A percentile compares a stretch with the other conserved stretches of the same genome.
phyloP scores from a whole-genome alignment of 345 rosid species.

The Syzygium aqueum region DNA sequence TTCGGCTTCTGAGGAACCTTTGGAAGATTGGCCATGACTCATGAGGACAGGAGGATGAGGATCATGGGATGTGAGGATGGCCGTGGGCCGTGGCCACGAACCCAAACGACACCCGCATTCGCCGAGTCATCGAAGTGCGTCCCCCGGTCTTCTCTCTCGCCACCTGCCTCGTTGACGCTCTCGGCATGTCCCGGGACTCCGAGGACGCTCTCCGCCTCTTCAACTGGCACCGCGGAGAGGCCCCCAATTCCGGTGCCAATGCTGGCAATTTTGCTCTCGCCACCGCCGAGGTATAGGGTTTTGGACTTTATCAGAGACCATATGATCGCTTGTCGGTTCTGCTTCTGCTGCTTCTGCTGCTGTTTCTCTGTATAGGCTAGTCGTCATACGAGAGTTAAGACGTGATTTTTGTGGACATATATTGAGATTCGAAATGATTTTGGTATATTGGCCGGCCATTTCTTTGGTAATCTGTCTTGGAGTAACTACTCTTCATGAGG shows the following conservation, averaged over 20 bases:
- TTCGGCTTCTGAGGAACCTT: slow-evolving; percentile 26
- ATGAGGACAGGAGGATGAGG: slow-evolving; percentile 62
- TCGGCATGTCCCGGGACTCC: too few relatives aligned
- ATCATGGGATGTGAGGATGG: slow-evolving; percentile 1
- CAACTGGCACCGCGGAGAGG: slow-evolving; percentile 88
- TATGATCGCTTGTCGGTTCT: background rate
- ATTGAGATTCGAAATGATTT: background rate
- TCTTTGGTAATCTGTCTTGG: too few relatives aligned
- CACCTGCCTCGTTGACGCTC: slow-evolving; percentile 64
- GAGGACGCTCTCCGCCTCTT: slow-evolving; percentile 74
- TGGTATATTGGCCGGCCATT: background rate
- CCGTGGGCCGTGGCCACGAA: slow-evolving; percentile 60
- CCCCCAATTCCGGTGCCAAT: too few relatives aligned
- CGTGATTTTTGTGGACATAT: background rate
- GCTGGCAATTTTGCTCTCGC: slow-evolving; percentile 70
- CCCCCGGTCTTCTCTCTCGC: slow-evolving; percentile 72
- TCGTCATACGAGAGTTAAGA: background rate
- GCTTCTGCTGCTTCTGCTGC: too few relatives aligned
- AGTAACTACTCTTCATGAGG: too few relatives aligned
- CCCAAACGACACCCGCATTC: slow-evolving; percentile 73
- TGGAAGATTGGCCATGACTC: slow-evolving; percentile 73
- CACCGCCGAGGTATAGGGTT: slow-evolving; percentile 40
- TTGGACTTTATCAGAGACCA: background rate
- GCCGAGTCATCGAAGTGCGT: slow-evolving; percentile 59
- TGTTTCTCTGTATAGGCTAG: too few relatives aligned